phyloP scores from a whole-genome alignment of 345 rosid genomes.

The Eucalyptus sideroxylon region DNA sequence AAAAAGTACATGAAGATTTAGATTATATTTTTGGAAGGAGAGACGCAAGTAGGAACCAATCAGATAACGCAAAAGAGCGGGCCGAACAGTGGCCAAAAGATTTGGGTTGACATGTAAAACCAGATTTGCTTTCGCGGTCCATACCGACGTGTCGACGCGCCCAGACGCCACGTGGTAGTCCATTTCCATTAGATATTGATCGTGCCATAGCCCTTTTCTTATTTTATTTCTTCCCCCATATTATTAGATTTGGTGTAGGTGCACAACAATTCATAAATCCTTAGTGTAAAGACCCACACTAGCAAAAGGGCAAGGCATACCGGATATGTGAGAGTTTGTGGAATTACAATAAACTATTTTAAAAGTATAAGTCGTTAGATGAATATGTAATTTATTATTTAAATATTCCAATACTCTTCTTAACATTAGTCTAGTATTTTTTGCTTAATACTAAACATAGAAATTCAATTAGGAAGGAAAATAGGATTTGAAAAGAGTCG shows the following conservation, averaged over 20 bases:
- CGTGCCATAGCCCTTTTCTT: background rate
- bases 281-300: too few relatives aligned
- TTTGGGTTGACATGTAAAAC: background rate
- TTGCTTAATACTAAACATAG: too few relatives aligned
- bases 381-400: too few relatives aligned
- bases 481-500: too few relatives aligned
- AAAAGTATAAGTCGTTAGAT: accelerated
- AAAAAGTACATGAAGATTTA: background rate
- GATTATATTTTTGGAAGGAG: background rate
- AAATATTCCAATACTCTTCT: too few relatives aligned
- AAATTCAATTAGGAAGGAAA: too few relatives aligned
- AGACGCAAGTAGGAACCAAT: background rate
- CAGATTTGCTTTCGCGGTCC: background rate
- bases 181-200: background rate
- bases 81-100: background rate
- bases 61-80: background rate
- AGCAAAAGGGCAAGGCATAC: too few relatives aligned
- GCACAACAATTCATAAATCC: background rate
- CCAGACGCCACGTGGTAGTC: background rate
- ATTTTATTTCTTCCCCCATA: background rate
- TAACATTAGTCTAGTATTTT: too few relatives aligned
- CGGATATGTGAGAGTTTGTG: too few relatives aligned
- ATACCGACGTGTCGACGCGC: background rate
- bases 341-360: too few relatives aligned
- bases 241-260: background rate